These are phyloP conservation scores for Trichoderma lentiforme DNA, from an alignment of 2,329 filamentous ascomycete species.

Conservation along the genomic window DNA sequence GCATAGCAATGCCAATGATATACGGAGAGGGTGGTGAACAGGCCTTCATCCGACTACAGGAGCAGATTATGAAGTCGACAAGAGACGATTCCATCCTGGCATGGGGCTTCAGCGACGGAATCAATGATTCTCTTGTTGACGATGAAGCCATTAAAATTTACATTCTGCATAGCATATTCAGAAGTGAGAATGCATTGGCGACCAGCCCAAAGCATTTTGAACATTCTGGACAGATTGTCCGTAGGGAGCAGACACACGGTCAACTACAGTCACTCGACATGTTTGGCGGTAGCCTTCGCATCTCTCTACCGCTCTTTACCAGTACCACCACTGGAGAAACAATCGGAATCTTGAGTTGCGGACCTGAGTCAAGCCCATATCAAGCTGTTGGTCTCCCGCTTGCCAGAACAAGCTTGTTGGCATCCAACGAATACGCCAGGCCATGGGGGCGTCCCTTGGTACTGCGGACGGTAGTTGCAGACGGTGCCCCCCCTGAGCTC, in stretches of 20 bases:
- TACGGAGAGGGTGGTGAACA: constrained; percentile 22
- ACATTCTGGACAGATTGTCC: constrained; percentile 12
- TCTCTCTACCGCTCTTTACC: background rate
- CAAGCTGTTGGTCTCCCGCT: constrained; percentile 13
- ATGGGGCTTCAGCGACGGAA: constrained; percentile 4
- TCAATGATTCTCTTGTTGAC: background rate
- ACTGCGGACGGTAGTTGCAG: background rate
- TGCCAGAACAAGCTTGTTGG: background rate
- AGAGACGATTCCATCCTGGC: constrained; percentile 24
- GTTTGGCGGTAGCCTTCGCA: constrained; percentile 13
- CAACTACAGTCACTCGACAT: constrained; percentile 8
- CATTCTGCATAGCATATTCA: no score
- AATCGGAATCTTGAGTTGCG: constrained; percentile 15
- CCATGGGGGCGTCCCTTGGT: background rate
- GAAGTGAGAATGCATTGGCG: background rate
- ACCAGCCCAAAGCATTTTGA: constrained; percentile 8
- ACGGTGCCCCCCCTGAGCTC: background rate
- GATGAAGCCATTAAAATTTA: background rate
- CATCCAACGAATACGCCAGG: constrained; percentile 12
- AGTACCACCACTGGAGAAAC: background rate
- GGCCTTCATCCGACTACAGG: constrained; percentile 22
- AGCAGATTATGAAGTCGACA: constrained; percentile 20
- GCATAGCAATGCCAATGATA: constrained; percentile 21
- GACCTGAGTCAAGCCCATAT: background rate
- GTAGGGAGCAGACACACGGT: background rate